Base-by-base conservation (phyloP, 2,329 filamentous ascomycete species). In the Botryotinia calthae region DNA sequence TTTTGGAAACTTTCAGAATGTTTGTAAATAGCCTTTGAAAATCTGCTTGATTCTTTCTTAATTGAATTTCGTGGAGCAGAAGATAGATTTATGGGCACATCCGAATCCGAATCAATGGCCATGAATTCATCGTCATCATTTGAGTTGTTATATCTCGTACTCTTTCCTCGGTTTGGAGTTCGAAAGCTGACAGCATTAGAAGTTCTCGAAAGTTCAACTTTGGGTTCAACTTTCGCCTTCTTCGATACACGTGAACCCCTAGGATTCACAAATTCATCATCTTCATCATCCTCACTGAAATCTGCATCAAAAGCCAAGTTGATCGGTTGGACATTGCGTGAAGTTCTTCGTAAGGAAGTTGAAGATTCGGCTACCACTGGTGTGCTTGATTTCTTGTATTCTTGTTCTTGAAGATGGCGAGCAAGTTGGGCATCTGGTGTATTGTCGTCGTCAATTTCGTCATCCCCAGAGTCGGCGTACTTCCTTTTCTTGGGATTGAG, bases 341-440 rank as follows among this genome's bases (percentile, higher is more conserved):
- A 65, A 37, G 73, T 74, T 72, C 75, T 74, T 46, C 74, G 69
- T 40, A 67, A 34, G 14, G 34, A 18, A 22, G 46, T 28, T 22
- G 40, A 76, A 71, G 76, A 82, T 83, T 59, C 75, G 83, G 77
- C 84, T 84, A 18, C 65, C 72, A 78, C 76, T 28, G 71, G 44
- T 14, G 58, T 6, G 1, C 3, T 54, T 48, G 74, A 72, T 40
- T 74, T 78, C 16, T 79, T 76, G 34, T 87, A 87, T 75, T 87
- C 85, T 76, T 89, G 84, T 44, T 86, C 82, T 77, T 91, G 89
- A 69, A 92, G 82, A 59, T 82, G 82, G 62, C 84, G 82, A 48
- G 90, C 90, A 56, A 92, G 80, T 63, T 85, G 83, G 20, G 85
- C 87, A 79, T 88, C 86, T 3, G 79, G 76, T 9, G 80, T 80